Base-by-base conservation (phyloP, 495 filamentous ascomycete genomes). In the Penicillium subrubescens region DNA sequence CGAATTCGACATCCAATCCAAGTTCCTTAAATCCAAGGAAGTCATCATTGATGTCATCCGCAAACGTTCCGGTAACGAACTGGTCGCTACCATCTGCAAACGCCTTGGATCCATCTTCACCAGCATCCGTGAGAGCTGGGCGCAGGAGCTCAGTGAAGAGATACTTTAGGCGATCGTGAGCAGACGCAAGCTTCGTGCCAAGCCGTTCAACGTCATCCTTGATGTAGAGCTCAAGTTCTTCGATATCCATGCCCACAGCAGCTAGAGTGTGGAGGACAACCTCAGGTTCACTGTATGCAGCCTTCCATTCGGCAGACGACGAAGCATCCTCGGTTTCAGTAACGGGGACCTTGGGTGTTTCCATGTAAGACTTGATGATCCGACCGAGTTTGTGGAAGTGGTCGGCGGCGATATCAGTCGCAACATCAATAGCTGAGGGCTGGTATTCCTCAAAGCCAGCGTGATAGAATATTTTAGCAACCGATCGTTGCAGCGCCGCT, bases 11-110 rank as follows among this genome's bases (percentile, higher is more conserved):
- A 70, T 96, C 94, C 33, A 99, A 83, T 19, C 95, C 95, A 37
- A 98, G 84, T 66, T 96, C 94, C 74, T 94, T 94, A 85, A 99
- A 97, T 11, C 95, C 95, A 67, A 99, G 98, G 84, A 97, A 99
- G 79, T 99, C 95, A 77, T 97, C 95, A 62, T 92, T 94, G 34
- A 98, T 89, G 68, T 98, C 95, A 77, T 97, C 95, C 2, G 95
- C 95, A 73, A 97, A 99, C 72, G 98, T 94, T 56, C 95, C 95
- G 41, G 91, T 91, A 57, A 97, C 87, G 69, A 99, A 99, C 75
- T 98, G 94, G 66, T 99, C 95, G 70, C 93, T 97, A 62, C 94
- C 94, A 71, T 99, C 95, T 62, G 93, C 89, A 79, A 99, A 99
- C 1, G 93, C 91, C 62, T 88, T 89, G 6, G 89, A 92, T 21